These are phyloP conservation scores for Ophiosphaerella korrae DNA, from an alignment of 2,329 filamentous ascomycete genomes.

Conservation along the genomic window DNA sequence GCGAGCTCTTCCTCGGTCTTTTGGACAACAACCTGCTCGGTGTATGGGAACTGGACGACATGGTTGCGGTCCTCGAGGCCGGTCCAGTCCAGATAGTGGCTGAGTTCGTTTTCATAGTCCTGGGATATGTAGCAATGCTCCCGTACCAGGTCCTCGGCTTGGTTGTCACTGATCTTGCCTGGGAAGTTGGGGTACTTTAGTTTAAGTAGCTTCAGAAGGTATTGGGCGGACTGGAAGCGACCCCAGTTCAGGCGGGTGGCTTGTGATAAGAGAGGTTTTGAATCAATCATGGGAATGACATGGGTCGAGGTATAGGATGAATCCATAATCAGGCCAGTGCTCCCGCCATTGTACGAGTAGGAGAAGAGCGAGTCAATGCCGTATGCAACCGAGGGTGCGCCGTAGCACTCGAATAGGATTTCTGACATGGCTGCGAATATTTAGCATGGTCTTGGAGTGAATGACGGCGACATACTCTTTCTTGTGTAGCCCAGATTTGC, in stretches of 20 bases:
- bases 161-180: constrained; percentile 81
- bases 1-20: constrained; percentile 95
- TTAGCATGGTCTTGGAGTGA: constrained; percentile 23
- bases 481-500: constrained; percentile 88
- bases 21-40: constrained; percentile 85
- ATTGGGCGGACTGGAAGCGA: constrained; percentile 86
- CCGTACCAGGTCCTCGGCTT: constrained; percentile 84
- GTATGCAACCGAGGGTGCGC: constrained; percentile 85
- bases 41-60: constrained; percentile 91
- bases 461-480: constrained; percentile 67
- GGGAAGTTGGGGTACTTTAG: constrained; percentile 92
- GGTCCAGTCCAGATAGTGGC: constrained; percentile 83
- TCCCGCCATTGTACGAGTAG: constrained; percentile 88
- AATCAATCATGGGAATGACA: constrained; percentile 88
- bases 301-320: constrained; percentile 95
- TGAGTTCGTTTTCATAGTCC: constrained; percentile 80
- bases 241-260: constrained; percentile 95
- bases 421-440: constrained; percentile 81
- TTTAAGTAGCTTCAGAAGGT: constrained; percentile 83
- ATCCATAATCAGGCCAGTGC: constrained; percentile 84
- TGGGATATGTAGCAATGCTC: constrained; percentile 89
- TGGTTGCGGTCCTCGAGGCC: constrained; percentile 87
- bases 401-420: constrained; percentile 95
- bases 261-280: constrained; percentile 81
- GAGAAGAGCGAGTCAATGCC: constrained; percentile 97